These are phyloP conservation scores for Mycena epipterygia DNA, from an alignment of 768 basidiomycete species.

Conservation along the genomic window DNA sequence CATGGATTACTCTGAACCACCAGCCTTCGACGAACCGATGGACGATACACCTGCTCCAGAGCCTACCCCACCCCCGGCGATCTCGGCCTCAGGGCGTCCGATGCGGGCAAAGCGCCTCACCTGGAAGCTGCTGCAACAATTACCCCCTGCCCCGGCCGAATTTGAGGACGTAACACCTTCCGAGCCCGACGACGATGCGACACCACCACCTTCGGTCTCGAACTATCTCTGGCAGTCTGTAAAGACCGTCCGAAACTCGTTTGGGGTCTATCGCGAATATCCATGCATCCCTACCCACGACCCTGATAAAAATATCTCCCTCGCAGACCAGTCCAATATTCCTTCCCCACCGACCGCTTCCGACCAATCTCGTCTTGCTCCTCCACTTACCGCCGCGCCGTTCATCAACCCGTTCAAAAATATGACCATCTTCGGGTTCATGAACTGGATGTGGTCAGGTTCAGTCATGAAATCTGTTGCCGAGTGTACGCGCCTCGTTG, in stretches of 20 bases:
- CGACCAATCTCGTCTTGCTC: not conserved
- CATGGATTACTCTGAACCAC: too few species aligned
- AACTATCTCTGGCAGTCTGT: conserved; percentile 8
- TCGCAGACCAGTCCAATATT: conserved; percentile 3
- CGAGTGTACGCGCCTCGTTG: conserved; percentile 29
- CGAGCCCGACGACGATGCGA: not conserved
- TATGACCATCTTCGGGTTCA: conserved; percentile 35
- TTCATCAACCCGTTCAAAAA: conserved; percentile 24
- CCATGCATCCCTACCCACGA: conserved; percentile 28
- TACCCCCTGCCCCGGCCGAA: not conserved
- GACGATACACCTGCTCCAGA: too few species aligned
- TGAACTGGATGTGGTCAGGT: conserved; percentile 42
- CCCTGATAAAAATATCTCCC: conserved; percentile 23
- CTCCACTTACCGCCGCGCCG: too few species aligned
- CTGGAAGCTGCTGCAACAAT: conserved; percentile 14
- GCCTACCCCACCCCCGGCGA: not conserved
- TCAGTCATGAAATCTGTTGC: conserved; percentile 34
- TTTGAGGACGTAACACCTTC: not conserved
- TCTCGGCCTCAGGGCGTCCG: not conserved
- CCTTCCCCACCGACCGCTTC: not conserved
- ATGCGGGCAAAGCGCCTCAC: not conserved
- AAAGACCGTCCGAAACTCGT: conserved; percentile 18
- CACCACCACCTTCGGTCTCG: not conserved
- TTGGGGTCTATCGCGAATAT: conserved; percentile 32
- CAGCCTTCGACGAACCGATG: too few species aligned